Evolutionary conservation across 805 yeast genomes (phyloP).

Genomic region (Cyberlindnera maclurae): DNA sequence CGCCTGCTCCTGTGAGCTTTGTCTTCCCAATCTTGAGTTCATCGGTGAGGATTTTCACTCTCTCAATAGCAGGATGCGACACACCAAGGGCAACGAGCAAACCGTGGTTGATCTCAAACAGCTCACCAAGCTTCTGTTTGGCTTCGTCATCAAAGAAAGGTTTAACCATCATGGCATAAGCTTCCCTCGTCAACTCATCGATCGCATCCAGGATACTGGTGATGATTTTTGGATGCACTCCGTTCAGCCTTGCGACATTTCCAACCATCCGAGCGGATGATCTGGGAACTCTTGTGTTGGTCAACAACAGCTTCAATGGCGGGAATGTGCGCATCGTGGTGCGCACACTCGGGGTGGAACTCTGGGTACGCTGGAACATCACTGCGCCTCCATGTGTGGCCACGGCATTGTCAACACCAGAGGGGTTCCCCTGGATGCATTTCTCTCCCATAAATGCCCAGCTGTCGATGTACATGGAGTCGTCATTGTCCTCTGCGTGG

Average conservation of each 20-base stretch:
- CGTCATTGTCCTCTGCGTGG: conserved; percentile 30
- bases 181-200: conserved; percentile 66
- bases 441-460: conserved; percentile 94
- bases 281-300: conserved; percentile 84
- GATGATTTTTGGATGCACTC: conserved; percentile 47
- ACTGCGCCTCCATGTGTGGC: conserved; percentile 97
- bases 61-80: conserved; percentile 86
- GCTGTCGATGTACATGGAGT: conserved; percentile 57
- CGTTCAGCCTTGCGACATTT: conserved; percentile 53
- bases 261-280: conserved; percentile 80
- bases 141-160: conserved; percentile 40
- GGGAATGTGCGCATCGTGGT: conserved; percentile 71
- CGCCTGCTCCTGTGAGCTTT: conserved; percentile 97
- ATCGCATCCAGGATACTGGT: conserved; percentile 65
- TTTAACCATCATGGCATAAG: conserved; percentile 54
- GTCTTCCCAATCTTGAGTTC: conserved; percentile 69
- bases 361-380: conserved; percentile 59
- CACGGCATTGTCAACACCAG: conserved; percentile 95
- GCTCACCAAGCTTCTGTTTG: conserved; percentile 41
- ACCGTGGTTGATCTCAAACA: conserved; percentile 83
- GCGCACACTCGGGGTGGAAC: conserved; percentile 53
- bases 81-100: conserved; percentile 81
- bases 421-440: conserved; percentile 94
- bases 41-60: conserved; percentile 61
- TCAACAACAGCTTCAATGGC: conserved; percentile 61